Evolutionary conservation across 139 green algal species (phyloP).

Genomic region (Coccomyxa sp.): DNA sequence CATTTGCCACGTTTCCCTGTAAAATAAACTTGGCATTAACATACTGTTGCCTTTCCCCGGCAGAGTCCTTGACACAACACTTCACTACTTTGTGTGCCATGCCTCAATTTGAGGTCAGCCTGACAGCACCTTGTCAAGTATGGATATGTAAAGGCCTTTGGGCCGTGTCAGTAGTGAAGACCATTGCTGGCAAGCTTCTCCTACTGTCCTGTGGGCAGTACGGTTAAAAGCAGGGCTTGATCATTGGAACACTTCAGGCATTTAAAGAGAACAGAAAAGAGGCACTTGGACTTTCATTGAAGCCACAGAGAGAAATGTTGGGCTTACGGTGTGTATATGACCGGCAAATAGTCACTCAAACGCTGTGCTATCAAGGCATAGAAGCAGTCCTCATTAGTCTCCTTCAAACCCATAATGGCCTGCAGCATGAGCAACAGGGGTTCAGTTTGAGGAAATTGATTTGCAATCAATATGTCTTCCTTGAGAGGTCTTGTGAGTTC

Average conservation of each 20-base stretch:
- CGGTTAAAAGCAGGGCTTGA: not conserved
- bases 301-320: not conserved
- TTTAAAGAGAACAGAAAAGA: no score
- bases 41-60: no score
- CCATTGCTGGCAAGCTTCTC: slow-evolving; percentile 57
- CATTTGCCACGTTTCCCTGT: not conserved
- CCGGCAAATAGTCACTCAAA: slow-evolving; percentile 29
- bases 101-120: no score
- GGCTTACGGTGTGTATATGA: slow-evolving; percentile 61
- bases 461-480: no score
- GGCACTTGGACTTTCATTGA: no score
- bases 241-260: not conserved
- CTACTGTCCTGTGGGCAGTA: slow-evolving; percentile 25
- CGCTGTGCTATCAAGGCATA: slow-evolving; percentile 22
- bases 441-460: not conserved
- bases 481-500: no score
- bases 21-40: not conserved
- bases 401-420: slow-evolving; percentile 17
- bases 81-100: not conserved
- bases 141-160: slow-evolving; percentile 25
- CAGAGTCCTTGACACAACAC: no score
- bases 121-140: slow-evolving; percentile 16
- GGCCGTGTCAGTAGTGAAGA: slow-evolving; percentile 19
- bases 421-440: not conserved
- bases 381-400: slow-evolving; percentile 20